Evolutionary conservation across 2,329 filamentous ascomycete species (phyloP).

Genomic region (Aureobasidium sp.): DNA sequence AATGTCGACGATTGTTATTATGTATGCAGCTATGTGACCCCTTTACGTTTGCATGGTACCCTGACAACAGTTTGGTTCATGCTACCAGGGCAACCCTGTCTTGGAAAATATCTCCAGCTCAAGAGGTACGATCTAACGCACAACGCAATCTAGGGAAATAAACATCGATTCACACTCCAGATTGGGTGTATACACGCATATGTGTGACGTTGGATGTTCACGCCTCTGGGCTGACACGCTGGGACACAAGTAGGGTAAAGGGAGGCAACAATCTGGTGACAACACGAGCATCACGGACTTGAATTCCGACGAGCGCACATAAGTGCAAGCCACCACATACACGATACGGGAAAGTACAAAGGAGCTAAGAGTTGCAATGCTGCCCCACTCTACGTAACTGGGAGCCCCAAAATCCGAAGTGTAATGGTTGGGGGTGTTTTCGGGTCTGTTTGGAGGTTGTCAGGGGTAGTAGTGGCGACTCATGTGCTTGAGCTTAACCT

Average conservation of each 20-base stretch:
- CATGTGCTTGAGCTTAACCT: neutral
- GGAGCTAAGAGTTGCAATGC: too few relatives aligned
- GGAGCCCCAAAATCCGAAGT: neutral
- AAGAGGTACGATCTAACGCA: neutral
- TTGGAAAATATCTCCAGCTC: neutral
- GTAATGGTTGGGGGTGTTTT: neutral
- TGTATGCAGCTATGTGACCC: too few relatives aligned
- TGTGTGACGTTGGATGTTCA: too few relatives aligned
- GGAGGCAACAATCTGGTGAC: too few relatives aligned
- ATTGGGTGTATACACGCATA: too few relatives aligned
- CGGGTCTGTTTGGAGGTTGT: neutral
- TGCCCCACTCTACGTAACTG: neutral
- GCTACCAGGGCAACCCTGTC: neutral
- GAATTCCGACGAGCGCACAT: neutral
- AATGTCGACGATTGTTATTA: too few relatives aligned
- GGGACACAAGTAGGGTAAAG: too few relatives aligned
- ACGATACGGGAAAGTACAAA: neutral
- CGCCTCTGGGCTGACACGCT: neutral
- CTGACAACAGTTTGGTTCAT: too few relatives aligned
- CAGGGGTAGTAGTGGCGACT: neutral
- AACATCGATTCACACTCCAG: too few relatives aligned
- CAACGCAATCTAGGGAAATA: neutral
- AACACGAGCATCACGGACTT: too few relatives aligned
- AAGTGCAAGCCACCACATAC: neutral
- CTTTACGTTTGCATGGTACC: too few relatives aligned